Evolutionary conservation across 768 basidiomycete species (phyloP), one percentile per base, ranked within the genome.

Genomic region (Phylloporus sp.): DNA sequence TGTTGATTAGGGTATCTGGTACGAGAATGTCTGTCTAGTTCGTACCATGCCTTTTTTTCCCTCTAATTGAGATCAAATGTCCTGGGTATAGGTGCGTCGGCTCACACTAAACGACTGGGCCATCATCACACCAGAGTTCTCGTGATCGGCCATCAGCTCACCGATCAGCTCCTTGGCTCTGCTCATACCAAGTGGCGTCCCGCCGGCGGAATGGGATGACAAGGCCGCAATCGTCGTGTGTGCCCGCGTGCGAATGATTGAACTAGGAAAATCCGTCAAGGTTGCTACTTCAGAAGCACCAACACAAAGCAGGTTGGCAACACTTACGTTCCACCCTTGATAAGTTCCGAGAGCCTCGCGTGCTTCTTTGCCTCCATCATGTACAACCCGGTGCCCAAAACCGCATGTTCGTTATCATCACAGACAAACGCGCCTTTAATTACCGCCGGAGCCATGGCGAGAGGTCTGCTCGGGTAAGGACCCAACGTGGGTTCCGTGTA

Each of bases 161-260:
- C 31, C 24, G 66, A 85, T 60, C 55, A 92, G 87, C 80, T 94
- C 89, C 57, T 82, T 79, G 50, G 79, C 80, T 22, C 88, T 86
- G 58, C 82, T 88, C 53, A 84, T 63, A 27, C 73, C 76, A 76
- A 86, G 52, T 16, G 59, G 63, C 41, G 61, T 59, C 9, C 63
- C 50, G 12, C 63, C 45, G 1, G 45, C 11, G 34, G 61, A 47
- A 9, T 49, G 45, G 23, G 56, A 52, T 15, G 65, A 52, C 23
- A 58, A 20, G 12, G 50, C 56, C 13, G 57, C 52, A 44, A 63
- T 52, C 55, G 70, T 63, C 20, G 72, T 73, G 20, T 71, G 67
- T 6, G 72, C 72, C 23, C 72, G 60, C 11, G 69, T 70, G 41
- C 71, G 72, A 49, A 72, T 57, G 24, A 74, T 59, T 10, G 57